Base-by-base conservation (phyloP, 306 rosid species). In the Mimosa bimucronata region DNA sequence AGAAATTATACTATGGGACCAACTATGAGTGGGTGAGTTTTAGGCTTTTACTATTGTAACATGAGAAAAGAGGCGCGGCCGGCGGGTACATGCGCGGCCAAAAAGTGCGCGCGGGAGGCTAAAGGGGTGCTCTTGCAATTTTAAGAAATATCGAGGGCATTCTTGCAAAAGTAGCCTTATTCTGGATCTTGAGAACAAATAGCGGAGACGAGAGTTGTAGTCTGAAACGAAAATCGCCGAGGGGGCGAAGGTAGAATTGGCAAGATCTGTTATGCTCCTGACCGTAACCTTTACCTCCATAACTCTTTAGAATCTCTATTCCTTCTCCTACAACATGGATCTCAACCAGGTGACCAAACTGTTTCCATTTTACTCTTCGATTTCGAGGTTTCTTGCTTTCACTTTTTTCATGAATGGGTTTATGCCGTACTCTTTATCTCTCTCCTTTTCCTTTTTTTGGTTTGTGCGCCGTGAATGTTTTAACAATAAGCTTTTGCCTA, bases 271-370 rank as follows among this genome's bases (percentile, higher is more conserved):
- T 73, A 31, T 37, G 76, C 41, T 14, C 10, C 16, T 7, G 26
- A n/a, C 15, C 74, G 16, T 15, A 58, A 74, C 8, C 15, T 55
- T 2, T 14, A 19, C 76, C 30, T 12, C n/a, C 21, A 7, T 11
- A 40, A 14, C 8, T 30, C 4, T 16, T 19, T 15, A 60, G 37
- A 61, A 61, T 52, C 61, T 58, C 38, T 62, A 25, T 48, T 46
- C 73, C 55, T 73, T 50, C 68, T 66, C 6, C 6, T 9, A 70
- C 25, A 30, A 50, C n/a, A 53, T 81, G 88, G 88, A 81, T 85
- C 70, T 68, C 71, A 75, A 75, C 58, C 85, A 82, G 83, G 88
- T 81, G 58, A 57, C 72, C 40, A 19, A 66, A 69, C 73, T 23
- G 7, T n/a, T 21, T 76, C 30, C 42, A 31, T 18, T 34, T 40